Percentiles rank a stretch among this genome's conserved stretches.
phyloP scores from a whole-genome alignment of 768 basidiomycete genomes.

The Tricholoma bakamatsutake region DNA sequence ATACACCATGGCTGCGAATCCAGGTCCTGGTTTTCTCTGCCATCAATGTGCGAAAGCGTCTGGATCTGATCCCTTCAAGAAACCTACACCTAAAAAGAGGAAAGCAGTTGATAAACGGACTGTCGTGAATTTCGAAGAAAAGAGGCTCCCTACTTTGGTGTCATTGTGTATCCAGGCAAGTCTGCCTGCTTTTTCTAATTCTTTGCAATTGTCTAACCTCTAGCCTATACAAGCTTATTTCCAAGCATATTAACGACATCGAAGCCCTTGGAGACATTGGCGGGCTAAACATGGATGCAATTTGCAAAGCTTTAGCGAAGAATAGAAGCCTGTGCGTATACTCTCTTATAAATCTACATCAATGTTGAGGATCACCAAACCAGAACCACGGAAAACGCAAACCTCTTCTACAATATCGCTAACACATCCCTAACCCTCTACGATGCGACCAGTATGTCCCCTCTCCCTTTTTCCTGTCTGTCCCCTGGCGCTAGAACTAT shows the following conservation, averaged over 20 bases:
- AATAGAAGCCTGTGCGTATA: slow-evolving; percentile 74
- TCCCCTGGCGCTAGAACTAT: not conserved
- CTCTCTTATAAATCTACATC: slow-evolving; percentile 3
- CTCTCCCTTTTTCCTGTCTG: not conserved
- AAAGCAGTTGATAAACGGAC: slow-evolving; percentile 64
- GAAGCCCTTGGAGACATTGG: slow-evolving; percentile 89
- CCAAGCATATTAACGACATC: slow-evolving; percentile 82
- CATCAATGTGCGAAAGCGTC: slow-evolving; percentile 75
- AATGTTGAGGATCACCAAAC: not conserved
- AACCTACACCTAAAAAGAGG: slow-evolving; percentile 55
- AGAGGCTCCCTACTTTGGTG: slow-evolving; percentile 63
- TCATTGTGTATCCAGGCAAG: slow-evolving; percentile 76
- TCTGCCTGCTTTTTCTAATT: not conserved
- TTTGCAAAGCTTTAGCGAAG: slow-evolving; percentile 77
- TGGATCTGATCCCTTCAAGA: slow-evolving; percentile 85
- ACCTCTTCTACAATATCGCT: slow-evolving; percentile 74
- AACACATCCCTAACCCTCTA: slow-evolving; percentile 70
- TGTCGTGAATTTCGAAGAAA: slow-evolving; percentile 65
- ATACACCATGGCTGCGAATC: slow-evolving; percentile 74
- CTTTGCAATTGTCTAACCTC: not conserved
- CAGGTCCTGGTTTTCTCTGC: slow-evolving; percentile 77
- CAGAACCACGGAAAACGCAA: slow-evolving; percentile 75
- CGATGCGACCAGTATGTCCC: slow-evolving; percentile 81
- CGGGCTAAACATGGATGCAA: slow-evolving; percentile 73
- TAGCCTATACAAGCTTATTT: slow-evolving; percentile 53